A percentile compares a stretch with the other conserved stretches of the same genome.
phyloP scores from a whole-genome alignment of 2,329 filamentous ascomycete species.

The Aspergillus novofumigatus region DNA sequence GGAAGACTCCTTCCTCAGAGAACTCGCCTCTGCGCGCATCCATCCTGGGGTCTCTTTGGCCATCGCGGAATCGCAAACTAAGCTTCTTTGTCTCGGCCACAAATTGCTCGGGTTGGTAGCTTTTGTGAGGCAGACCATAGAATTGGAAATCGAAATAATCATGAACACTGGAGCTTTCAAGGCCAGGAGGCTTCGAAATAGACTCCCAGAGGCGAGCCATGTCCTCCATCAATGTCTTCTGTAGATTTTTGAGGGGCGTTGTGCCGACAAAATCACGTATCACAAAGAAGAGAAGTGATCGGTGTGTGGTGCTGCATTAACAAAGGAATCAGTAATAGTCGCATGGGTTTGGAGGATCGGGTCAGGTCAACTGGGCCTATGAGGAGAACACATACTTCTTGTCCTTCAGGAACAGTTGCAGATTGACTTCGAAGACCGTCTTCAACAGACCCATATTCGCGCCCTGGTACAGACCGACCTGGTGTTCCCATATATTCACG shows the following conservation, averaged over 20 bases:
- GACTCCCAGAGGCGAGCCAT: conserved; percentile 87
- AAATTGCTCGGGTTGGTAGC: conserved; percentile 90
- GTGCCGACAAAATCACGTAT: conserved; percentile 94
- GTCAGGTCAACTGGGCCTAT: neutral
- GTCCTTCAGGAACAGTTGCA: conserved; percentile 95
- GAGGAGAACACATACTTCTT: conserved; percentile 63
- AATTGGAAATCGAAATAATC: conserved; percentile 99
- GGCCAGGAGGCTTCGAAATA: conserved; percentile 82
- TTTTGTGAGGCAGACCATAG: conserved; percentile 91
- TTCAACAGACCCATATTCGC: conserved; percentile 98
- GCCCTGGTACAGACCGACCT: conserved; percentile 95
- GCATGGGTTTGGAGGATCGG: neutral
- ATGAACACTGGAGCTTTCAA: conserved; percentile 84
- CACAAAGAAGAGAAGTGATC: conserved; percentile 95
- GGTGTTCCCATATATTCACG: conserved; percentile 99
- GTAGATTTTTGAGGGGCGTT: conserved; percentile 84
- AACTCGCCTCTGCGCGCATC: conserved; percentile 62
- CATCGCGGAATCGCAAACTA: conserved; percentile 75
- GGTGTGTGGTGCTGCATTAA: conserved; percentile 65
- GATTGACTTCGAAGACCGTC: conserved; percentile 97
- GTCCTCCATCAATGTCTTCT: conserved; percentile 85
- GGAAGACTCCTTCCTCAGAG: conserved; percentile 75
- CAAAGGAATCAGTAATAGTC: conserved; percentile 19
- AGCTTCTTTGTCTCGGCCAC: conserved; percentile 73
- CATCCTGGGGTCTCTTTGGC: conserved; percentile 66